A percentile compares a stretch with the other conserved stretches of the same genome.
These are phyloP conservation scores for Guadua angustifolia DNA, from an alignment of 176 grass and related monocot genomes.

Conservation along the genomic window DNA sequence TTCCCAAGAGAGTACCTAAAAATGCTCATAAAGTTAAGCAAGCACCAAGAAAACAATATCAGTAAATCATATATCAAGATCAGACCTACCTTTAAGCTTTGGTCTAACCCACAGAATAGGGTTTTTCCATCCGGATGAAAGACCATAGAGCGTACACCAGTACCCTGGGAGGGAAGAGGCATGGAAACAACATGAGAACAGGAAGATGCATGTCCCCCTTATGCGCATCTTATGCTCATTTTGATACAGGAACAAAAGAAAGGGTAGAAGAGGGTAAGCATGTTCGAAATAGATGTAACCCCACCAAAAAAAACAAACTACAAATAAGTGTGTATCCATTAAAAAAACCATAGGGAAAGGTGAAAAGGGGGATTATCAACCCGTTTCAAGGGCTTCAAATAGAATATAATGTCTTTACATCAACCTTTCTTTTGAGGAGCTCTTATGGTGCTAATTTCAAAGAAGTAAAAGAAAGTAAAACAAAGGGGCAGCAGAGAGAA, in stretches of 20 bases:
- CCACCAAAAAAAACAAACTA: slow-evolving; percentile 16
- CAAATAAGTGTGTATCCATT: background rate
- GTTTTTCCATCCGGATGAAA: slow-evolving; percentile 98
- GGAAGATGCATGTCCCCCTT: background rate
- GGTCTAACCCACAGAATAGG: slow-evolving; percentile 87
- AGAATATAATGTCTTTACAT: slow-evolving; percentile 1
- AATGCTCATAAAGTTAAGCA: slow-evolving; percentile 38
- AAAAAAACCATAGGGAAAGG: slow-evolving; percentile 2
- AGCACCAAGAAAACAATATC: slow-evolving; percentile 1
- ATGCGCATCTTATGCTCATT: background rate
- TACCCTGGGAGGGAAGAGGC: slow-evolving; percentile 51
- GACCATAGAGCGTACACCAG: slow-evolving; percentile 69
- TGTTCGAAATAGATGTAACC: slow-evolving; percentile 31
- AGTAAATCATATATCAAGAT: slow-evolving; percentile 22
- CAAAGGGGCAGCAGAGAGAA: background rate
- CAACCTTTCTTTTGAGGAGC: background rate
- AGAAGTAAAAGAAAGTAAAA: background rate
- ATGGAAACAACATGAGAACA: slow-evolving; percentile 1
- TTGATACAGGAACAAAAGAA: slow-evolving; percentile 7
- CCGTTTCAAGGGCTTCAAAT: background rate
- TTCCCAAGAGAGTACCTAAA: slow-evolving; percentile 96
- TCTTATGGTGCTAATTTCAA: slow-evolving; percentile 26
- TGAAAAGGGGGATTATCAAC: background rate
- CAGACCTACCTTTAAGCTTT: slow-evolving; percentile 72
- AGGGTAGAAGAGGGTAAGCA: background rate